These are phyloP conservation scores for Setaria viridis DNA, from an alignment of 202 grass and related monocot genomes.

Conservation along the genomic window DNA sequence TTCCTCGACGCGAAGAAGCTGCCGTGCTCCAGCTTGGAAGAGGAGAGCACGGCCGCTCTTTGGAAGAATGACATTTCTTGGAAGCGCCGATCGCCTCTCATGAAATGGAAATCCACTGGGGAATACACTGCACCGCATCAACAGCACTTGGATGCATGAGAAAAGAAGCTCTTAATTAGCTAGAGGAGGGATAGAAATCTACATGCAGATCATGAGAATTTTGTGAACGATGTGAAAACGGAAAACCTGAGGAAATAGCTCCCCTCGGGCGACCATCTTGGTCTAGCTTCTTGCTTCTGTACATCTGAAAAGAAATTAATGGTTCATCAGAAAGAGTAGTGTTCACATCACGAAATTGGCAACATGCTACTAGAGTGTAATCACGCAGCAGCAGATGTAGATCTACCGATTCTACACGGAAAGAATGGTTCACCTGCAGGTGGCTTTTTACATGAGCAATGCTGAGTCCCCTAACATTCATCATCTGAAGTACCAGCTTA, in stretches of 20 bases:
- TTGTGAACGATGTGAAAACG: conserved; percentile 39
- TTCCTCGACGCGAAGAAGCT: conserved; percentile 59
- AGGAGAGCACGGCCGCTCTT: conserved; percentile 48
- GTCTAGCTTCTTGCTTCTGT: conserved; percentile 90
- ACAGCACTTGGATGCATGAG: not conserved
- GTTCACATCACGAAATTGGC: not conserved
- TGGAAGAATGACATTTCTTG: conserved; percentile 64
- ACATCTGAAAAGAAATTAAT: conserved; percentile 66
- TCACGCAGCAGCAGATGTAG: not conserved
- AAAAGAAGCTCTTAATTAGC: not conserved
- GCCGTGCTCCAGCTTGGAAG: conserved; percentile 50
- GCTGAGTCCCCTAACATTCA: conserved; percentile 93
- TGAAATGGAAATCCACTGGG: conserved; percentile 63
- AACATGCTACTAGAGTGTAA: not conserved
- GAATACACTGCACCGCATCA: conserved; percentile 53
- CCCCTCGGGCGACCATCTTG: conserved; percentile 61
- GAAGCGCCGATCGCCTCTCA: conserved; percentile 65
- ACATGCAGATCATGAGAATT: not conserved
- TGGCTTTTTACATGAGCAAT: conserved; percentile 99
- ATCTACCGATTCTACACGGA: not conserved
- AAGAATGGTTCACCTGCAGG: conserved; percentile 67
- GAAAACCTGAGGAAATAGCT: conserved; percentile 68
- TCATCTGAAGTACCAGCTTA: conserved; percentile 97
- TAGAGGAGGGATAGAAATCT: not conserved
- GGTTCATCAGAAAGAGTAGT: conserved; percentile 34